Evolutionary conservation across 108 stramenopile species (phyloP).

Genomic region (Fragilariopsis cylindrus): DNA sequence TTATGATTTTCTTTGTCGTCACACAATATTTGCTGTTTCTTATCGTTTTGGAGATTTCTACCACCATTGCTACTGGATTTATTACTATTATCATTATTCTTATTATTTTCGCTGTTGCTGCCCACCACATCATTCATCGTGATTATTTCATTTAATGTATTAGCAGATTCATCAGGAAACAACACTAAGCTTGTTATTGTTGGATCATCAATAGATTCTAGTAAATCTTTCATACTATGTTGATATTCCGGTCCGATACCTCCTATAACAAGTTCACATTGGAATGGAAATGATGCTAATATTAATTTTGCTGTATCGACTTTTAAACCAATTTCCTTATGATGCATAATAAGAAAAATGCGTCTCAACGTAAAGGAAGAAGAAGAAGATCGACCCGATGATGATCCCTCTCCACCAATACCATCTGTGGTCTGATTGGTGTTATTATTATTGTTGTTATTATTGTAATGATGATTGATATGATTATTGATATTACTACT

Average conservation of each 20-base stretch:
- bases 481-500: not conserved
- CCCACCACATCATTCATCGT: not conserved
- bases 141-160: constrained; percentile 45
- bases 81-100: too few relatives aligned
- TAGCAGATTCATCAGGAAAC: constrained; percentile 65
- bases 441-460: not conserved
- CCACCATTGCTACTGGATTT: too few relatives aligned
- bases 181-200: constrained; percentile 50
- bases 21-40: not conserved
- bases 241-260: constrained; percentile 63
- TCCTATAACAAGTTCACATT: constrained; percentile 50
- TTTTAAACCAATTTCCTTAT: constrained; percentile 67
- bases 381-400: constrained; percentile 2
- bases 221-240: constrained; percentile 56
- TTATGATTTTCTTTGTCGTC: not conserved
- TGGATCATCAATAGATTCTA: constrained; percentile 24
- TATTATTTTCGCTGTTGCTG: too few relatives aligned
- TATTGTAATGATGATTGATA: not conserved
- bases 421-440: not conserved
- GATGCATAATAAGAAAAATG: constrained; percentile 73
- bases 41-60: not conserved
- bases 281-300: constrained; percentile 52
- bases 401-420: not conserved
- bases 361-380: constrained; percentile 25
- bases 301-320: constrained; percentile 81